Conservation (phyloP, 495 filamentous ascomycete genomes). For the Tuber melanosporum region DNA sequence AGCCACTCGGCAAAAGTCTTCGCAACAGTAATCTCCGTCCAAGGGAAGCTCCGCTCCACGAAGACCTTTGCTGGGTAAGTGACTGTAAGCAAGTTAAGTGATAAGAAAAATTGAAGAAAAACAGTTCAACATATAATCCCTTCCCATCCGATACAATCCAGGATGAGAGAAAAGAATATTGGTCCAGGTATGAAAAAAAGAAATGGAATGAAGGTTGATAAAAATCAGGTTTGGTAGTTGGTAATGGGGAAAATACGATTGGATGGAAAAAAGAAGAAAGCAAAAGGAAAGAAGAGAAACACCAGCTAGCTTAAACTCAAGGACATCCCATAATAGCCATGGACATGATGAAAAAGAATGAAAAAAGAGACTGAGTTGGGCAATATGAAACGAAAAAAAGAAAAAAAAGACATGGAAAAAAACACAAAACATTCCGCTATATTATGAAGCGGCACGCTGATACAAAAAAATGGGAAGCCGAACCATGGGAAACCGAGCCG, state of each 20-base stretch:
- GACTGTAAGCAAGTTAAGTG: slow-evolving; percentile 1
- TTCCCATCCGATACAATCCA: not conserved
- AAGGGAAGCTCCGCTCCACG: not conserved
- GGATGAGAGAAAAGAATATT: not conserved
- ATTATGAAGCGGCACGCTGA: slow-evolving; percentile 5
- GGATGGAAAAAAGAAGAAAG: slow-evolving; percentile 22
- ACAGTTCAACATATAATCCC: not conserved
- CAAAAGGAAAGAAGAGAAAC: slow-evolving; percentile 30
- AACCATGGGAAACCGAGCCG: not conserved
- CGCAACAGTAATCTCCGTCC: not conserved
- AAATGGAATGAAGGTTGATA: slow-evolving; percentile 6
- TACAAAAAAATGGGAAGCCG: slow-evolving; percentile 7
- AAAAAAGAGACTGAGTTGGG: slow-evolving; percentile 24
- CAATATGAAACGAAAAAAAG: slow-evolving; percentile 17
- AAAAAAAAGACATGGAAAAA: slow-evolving; percentile 33
- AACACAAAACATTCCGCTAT: slow-evolving; percentile 12
- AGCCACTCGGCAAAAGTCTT: not conserved
- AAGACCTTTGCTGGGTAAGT: not conserved
- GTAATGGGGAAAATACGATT: slow-evolving; percentile 6
- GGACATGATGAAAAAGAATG: slow-evolving; percentile 28
- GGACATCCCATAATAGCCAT: slow-evolving; percentile 32
- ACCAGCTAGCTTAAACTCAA: slow-evolving; percentile 34
- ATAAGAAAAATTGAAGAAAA: slow-evolving; percentile 40
- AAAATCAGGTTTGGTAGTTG: not conserved
- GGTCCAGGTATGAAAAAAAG: slow-evolving; percentile 11